Evolutionary conservation across 345 rosid species (phyloP).

Genomic region (Cardiospermum halicacabum): DNA sequence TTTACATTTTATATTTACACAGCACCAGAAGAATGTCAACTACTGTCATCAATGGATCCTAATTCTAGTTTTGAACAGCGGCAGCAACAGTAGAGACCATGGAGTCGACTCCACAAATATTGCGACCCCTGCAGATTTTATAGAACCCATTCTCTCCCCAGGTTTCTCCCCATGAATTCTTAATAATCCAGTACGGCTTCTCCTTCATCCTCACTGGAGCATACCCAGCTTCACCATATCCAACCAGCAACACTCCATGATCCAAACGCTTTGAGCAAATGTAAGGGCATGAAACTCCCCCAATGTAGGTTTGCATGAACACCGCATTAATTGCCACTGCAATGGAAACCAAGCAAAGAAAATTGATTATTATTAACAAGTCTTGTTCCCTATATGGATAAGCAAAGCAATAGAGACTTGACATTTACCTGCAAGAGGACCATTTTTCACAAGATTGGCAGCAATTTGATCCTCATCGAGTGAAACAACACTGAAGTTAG

Average conservation of each 20-base stretch:
- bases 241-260: constrained; percentile 85
- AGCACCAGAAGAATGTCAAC: not conserved
- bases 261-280: constrained; percentile 73
- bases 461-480: constrained; percentile 88
- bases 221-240: constrained; percentile 79
- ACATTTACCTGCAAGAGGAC: constrained; percentile 80
- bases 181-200: constrained; percentile 89
- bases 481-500: constrained; percentile 87
- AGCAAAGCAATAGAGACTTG: not conserved
- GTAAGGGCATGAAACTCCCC: constrained; percentile 89
- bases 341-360: constrained; percentile 15
- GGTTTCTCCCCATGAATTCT: constrained; percentile 87
- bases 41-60: not conserved
- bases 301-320: constrained; percentile 87
- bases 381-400: not conserved
- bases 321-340: constrained; percentile 85
- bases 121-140: constrained; percentile 82
- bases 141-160: constrained; percentile 94
- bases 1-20: constrained; percentile 23
- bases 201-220: constrained; percentile 81
- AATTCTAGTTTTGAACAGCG: constrained; percentile 37
- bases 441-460: constrained; percentile 84
- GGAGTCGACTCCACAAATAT: constrained; percentile 85
- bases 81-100: constrained; percentile 85
- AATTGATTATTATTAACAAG: not conserved